These are phyloP conservation scores for Leccinum pellstonianum DNA, from an alignment of 768 basidiomycete species.

Conservation along the genomic window DNA sequence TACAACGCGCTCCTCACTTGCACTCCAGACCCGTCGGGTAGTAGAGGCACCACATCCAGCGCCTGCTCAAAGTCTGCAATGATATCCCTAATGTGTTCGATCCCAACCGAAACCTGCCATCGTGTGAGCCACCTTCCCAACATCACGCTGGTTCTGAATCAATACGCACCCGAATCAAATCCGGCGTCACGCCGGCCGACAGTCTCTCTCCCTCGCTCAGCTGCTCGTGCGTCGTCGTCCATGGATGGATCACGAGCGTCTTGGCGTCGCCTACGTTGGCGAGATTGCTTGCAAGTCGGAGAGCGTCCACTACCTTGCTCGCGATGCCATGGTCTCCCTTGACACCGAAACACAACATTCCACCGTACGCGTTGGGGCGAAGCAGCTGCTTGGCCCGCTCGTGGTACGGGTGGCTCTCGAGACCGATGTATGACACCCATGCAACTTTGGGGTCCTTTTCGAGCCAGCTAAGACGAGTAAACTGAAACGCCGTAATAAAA, in stretches of 20 bases:
- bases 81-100: constrained; percentile 46
- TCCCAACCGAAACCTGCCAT: constrained; percentile 42
- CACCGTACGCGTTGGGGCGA: constrained; percentile 55
- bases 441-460: constrained; percentile 61
- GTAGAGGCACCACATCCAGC: constrained; percentile 26
- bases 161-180: constrained; percentile 52
- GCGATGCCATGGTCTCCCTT: constrained; percentile 54
- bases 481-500: neutral
- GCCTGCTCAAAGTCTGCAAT: constrained; percentile 46
- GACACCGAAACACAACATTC: constrained; percentile 79
- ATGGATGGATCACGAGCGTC: constrained; percentile 61
- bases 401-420: constrained; percentile 61
- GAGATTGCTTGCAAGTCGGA: constrained; percentile 69
- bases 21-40: neutral
- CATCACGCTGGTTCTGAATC: neutral
- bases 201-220: constrained; percentile 47
- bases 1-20: neutral
- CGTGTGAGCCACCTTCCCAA: neutral
- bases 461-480: constrained; percentile 41
- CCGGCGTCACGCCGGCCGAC: constrained; percentile 51
- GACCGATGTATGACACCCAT: constrained; percentile 80
- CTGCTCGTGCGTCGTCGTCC: constrained; percentile 60
- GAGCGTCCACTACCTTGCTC: constrained; percentile 63
- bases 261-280: constrained; percentile 72
- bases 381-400: constrained; percentile 55